phyloP scores from a whole-genome alignment of 352 stramenopile genomes.

The Phytophthora melonis region DNA sequence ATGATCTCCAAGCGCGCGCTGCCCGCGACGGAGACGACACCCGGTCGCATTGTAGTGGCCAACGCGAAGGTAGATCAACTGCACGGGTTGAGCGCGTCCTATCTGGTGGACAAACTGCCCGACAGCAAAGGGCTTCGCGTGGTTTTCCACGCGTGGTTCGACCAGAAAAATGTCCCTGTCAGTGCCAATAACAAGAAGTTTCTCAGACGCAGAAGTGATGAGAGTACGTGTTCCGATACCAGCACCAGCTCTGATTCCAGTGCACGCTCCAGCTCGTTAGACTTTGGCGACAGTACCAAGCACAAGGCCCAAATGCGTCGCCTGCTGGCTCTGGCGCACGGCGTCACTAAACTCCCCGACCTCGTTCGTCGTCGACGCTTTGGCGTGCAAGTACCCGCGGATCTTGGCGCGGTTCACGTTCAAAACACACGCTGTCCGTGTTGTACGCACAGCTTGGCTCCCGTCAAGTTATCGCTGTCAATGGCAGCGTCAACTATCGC shows the following conservation, averaged over 20 bases:
- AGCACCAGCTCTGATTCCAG: neutral
- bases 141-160: slow-evolving; percentile 40
- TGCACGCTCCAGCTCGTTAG: neutral
- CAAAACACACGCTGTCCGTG: slow-evolving; percentile 58
- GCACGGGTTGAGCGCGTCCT: slow-evolving; percentile 34
- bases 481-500: slow-evolving; percentile 20
- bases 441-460: slow-evolving; percentile 51
- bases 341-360: slow-evolving; percentile 38
- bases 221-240: neutral
- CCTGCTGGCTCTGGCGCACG: slow-evolving; percentile 13
- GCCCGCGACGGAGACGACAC: slow-evolving; percentile 4
- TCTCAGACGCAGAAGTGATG: neutral
- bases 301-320: slow-evolving; percentile 9
- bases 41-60: slow-evolving; percentile 11
- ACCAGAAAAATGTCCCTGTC: neutral
- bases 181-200: neutral
- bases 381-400: slow-evolving; percentile 53
- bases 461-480: slow-evolving; percentile 27
- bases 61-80: slow-evolving; percentile 40
- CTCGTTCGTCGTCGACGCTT: slow-evolving; percentile 58
- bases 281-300: neutral
- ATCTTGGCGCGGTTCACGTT: slow-evolving; percentile 39
- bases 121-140: slow-evolving; percentile 30
- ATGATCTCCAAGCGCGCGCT: slow-evolving; percentile 33
- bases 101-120: slow-evolving; percentile 36